Conservation (phyloP, 352 stramenopile species). For the Phytophthora sp. region DNA sequence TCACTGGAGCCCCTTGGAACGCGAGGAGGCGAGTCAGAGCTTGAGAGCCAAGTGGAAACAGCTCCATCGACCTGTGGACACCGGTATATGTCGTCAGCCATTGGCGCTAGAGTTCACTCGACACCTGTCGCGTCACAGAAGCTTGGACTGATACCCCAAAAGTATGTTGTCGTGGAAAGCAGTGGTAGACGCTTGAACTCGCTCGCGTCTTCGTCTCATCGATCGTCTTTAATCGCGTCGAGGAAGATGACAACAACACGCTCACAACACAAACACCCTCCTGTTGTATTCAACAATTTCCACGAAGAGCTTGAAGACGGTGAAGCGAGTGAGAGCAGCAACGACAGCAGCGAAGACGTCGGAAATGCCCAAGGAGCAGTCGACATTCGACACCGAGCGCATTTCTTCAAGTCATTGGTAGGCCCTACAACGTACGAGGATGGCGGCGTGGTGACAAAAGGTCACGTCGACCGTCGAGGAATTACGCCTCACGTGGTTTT, state of each 20-base stretch:
- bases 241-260: conserved; percentile 9
- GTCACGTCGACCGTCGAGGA: conserved; percentile 54
- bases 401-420: conserved; percentile 35
- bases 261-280: conserved; percentile 10
- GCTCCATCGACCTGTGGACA: not conserved
- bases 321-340: conserved; percentile 7
- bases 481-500: conserved; percentile 77
- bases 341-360: conserved; percentile 28
- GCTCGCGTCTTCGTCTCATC: conserved; percentile 6
- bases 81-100: conserved; percentile 5
- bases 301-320: conserved; percentile 12
- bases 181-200: conserved; percentile 17
- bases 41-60: conserved; percentile 10
- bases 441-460: conserved; percentile 47
- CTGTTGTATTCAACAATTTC: conserved; percentile 18
- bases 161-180: conserved; percentile 12
- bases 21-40: conserved; percentile 7
- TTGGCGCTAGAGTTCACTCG: not conserved
- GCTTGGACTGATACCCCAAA: conserved; percentile 6
- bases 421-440: conserved; percentile 52
- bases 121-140: conserved; percentile 4
- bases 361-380: conserved; percentile 10
- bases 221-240: conserved; percentile 22
- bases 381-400: conserved; percentile 26
- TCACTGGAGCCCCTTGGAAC: conserved; percentile 28